phyloP scores from a whole-genome alignment of 495 filamentous ascomycete species.

The Neurospora sp. region DNA sequence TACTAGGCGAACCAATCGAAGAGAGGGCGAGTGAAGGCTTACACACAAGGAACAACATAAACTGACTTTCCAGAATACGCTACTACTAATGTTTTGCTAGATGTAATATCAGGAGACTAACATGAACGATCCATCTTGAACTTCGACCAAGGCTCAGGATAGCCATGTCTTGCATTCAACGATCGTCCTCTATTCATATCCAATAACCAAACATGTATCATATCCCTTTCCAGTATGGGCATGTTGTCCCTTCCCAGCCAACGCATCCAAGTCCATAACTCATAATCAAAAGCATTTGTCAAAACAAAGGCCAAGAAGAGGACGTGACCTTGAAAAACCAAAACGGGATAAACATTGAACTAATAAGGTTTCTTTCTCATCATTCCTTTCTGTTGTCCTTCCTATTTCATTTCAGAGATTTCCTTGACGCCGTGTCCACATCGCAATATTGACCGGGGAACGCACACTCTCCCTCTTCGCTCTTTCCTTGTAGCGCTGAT shows the following conservation, averaged over 20 bases:
- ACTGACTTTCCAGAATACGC: neutral
- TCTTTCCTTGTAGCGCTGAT: neutral
- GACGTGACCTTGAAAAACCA: neutral
- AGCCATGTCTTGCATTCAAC: neutral
- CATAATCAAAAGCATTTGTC: neutral
- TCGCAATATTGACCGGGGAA: neutral
- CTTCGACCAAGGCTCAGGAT: neutral
- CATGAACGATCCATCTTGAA: neutral
- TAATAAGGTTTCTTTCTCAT: neutral
- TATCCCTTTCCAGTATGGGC: neutral
- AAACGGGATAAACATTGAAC: neutral
- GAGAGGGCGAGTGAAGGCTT: neutral
- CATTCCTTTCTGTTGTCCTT: neutral
- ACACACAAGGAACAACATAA: neutral
- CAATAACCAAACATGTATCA: neutral
- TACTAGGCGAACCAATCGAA: neutral
- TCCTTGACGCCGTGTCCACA: neutral
- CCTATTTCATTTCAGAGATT: neutral
- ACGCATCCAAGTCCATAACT: neutral
- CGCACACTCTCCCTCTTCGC: neutral
- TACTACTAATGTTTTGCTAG: neutral
- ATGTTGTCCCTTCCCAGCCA: neutral
- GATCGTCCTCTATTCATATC: neutral
- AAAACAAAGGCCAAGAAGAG: neutral
- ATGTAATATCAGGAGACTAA: neutral